Evolutionary conservation across 179 eudicot genomes (phyloP).

Genomic region (Beta lomatogona): DNA sequence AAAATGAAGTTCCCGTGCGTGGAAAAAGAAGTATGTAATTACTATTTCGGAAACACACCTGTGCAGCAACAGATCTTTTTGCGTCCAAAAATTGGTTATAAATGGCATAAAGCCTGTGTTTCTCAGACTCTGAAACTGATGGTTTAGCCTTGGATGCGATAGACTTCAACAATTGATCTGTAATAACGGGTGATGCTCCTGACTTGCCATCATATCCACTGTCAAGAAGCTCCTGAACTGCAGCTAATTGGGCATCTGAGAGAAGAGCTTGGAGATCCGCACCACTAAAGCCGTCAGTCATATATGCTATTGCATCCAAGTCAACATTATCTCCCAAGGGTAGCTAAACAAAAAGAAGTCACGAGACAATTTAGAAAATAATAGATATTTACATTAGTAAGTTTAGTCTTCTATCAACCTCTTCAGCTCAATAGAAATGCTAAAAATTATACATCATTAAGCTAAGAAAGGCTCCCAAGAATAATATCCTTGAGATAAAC

Average conservation of each 20-base stretch:
- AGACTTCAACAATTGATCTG: constrained; percentile 53
- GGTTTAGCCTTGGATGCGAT: constrained; percentile 80
- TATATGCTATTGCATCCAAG: constrained; percentile 57
- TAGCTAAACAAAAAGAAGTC: constrained; percentile 51
- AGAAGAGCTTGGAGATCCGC: constrained; percentile 99
- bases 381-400: neutral
- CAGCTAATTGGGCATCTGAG: constrained; percentile 93
- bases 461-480: neutral
- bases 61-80: constrained; percentile 70
- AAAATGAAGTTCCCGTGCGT: neutral
- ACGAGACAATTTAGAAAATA: neutral
- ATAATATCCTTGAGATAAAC: neutral
- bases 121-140: constrained; percentile 85
- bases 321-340: constrained; percentile 73
- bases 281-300: constrained; percentile 92
- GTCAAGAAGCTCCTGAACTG: constrained; percentile 77
- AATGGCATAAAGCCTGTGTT: constrained; percentile 65
- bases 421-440: neutral
- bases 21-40: neutral
- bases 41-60: constrained; percentile 55
- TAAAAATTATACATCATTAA: neutral
- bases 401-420: neutral
- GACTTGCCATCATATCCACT: constrained; percentile 45
- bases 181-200: constrained; percentile 59
- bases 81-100: constrained; percentile 87